These are phyloP conservation scores for Lactarius trivialis DNA, from an alignment of 768 basidiomycete species.

Conservation along the genomic window DNA sequence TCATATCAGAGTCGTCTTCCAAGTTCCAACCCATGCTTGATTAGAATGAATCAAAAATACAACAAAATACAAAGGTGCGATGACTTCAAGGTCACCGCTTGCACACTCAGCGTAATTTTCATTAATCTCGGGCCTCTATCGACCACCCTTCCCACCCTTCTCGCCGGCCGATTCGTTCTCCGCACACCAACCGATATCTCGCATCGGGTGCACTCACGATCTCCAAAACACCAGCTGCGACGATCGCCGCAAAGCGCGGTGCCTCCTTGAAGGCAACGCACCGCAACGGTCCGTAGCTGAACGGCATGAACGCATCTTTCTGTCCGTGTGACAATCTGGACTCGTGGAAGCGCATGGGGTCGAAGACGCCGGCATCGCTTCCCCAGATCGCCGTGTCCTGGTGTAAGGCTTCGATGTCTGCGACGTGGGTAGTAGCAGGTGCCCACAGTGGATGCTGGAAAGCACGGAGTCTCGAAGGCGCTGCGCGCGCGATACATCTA, in stretches of 20 bases:
- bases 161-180: constrained; percentile 32
- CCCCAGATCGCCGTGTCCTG: constrained; percentile 35
- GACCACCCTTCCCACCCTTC: constrained; percentile 44
- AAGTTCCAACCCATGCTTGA: background rate
- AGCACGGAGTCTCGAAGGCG: background rate
- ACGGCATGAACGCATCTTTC: constrained; percentile 33
- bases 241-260: constrained; percentile 43
- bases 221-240: constrained; percentile 40
- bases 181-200: constrained; percentile 24
- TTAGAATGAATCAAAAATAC: background rate
- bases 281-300: constrained; percentile 43
- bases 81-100: background rate
- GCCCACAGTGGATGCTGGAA: constrained; percentile 11
- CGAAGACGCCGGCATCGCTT: constrained; percentile 33
- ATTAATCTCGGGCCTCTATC: background rate
- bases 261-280: constrained; percentile 48
- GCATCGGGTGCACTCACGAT: constrained; percentile 29
- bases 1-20: background rate
- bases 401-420: constrained; percentile 25
- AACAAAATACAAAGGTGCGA: background rate
- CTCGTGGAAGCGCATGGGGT: constrained; percentile 38
- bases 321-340: constrained; percentile 22
- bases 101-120: background rate
- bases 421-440: constrained; percentile 22
- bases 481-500: constrained; percentile 36